phyloP scores from a whole-genome alignment of 179 eudicot genomes.

The Heliamphora ciliata region DNA sequence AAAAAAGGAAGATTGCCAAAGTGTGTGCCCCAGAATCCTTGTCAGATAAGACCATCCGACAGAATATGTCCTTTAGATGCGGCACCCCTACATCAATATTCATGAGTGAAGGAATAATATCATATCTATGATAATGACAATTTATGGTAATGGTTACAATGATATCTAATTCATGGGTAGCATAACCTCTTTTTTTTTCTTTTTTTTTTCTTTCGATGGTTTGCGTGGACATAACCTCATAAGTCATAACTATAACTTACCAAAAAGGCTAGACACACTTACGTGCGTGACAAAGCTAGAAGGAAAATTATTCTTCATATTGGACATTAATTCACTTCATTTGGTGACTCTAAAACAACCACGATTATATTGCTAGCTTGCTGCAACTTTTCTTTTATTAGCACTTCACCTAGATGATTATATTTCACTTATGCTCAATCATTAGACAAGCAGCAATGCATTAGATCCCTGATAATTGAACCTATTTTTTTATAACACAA shows the following conservation, averaged over 20 bases:
- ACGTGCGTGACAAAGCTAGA: neutral
- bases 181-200: neutral
- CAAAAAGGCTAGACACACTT: neutral
- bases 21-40: conserved; percentile 26
- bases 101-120: neutral
- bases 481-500: neutral
- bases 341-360: neutral
- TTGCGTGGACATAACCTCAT: neutral
- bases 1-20: conserved; percentile 9
- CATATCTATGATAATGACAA: neutral
- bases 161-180: neutral
- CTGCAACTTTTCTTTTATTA: neutral
- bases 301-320: neutral
- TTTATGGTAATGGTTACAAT: neutral
- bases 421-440: neutral
- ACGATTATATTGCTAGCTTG: neutral
- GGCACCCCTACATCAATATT: conserved; percentile 38
- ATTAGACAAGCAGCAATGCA: neutral
- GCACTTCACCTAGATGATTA: neutral
- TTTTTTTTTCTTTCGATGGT: neutral
- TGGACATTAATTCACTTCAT: neutral
- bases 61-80: conserved; percentile 73
- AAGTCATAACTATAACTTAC: neutral
- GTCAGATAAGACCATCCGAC: conserved; percentile 76
- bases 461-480: neutral